phyloP scores from a whole-genome alignment of 176 grass and related monocot genomes.

The Zizania latifolia region DNA sequence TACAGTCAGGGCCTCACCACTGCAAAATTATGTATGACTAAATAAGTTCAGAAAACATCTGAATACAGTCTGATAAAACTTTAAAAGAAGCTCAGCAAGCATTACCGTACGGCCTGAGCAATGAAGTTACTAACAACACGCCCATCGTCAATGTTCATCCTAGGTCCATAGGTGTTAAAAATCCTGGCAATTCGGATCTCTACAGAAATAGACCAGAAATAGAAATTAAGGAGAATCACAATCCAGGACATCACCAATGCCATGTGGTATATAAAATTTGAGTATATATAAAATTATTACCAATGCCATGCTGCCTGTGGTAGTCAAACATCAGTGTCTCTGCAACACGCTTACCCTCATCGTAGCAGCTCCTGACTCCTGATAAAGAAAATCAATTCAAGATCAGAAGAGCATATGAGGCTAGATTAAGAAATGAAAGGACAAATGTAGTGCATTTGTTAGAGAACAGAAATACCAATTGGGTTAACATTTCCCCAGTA shows the following conservation, averaged over 20 bases:
- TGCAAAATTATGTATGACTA: constrained; percentile 43
- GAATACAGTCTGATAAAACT: neutral
- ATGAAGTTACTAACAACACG: constrained; percentile 99
- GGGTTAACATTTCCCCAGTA: constrained; percentile 99
- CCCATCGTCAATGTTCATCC: constrained; percentile 99
- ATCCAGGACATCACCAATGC: neutral
- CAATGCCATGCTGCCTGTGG: constrained; percentile 98
- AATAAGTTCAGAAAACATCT: constrained; percentile 22
- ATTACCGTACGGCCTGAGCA: constrained; percentile 97
- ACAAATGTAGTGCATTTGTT: constrained; percentile 1
- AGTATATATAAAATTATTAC: constrained; percentile 35
- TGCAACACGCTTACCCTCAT: constrained; percentile 99
- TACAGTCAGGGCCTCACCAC: constrained; percentile 81
- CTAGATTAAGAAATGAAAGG: constrained; percentile 7
- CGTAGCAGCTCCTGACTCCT: constrained; percentile 99
- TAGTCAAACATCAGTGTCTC: constrained; percentile 99
- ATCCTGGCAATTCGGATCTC: constrained; percentile 99
- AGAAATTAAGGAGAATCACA: neutral
- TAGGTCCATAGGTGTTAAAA: constrained; percentile 99
- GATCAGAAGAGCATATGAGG: neutral
- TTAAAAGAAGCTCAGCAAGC: constrained; percentile 18
- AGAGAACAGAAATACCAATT: constrained; percentile 62
- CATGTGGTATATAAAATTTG: no score
- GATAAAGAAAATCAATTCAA: constrained; percentile 32
- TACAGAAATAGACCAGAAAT: constrained; percentile 30